Conservation (phyloP, 2,329 filamentous ascomycete genomes). For the Chrysoporthe austroafricana region DNA sequence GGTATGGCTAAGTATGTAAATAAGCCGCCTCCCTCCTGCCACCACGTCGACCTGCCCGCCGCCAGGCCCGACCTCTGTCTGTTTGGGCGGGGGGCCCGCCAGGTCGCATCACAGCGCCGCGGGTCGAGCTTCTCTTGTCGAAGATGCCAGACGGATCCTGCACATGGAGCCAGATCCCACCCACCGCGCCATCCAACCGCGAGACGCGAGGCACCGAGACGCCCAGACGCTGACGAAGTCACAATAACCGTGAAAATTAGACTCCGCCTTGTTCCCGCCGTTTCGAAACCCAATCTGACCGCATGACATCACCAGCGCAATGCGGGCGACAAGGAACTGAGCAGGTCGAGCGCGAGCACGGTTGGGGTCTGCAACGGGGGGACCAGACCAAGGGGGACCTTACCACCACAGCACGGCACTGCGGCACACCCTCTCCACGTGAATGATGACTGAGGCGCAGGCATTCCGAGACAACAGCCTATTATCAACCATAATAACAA, state of each 20-base stretch:
- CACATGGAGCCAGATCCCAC: not conserved
- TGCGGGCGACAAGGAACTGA: not conserved
- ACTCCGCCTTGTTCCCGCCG: conserved; percentile 8
- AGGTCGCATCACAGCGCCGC: too few relatives aligned
- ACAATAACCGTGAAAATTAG: not conserved
- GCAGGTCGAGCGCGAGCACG: not conserved
- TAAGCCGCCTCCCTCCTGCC: not conserved
- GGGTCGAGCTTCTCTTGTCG: not conserved
- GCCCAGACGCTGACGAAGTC: not conserved
- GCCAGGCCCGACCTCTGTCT: not conserved
- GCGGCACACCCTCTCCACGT: conserved; percentile 5
- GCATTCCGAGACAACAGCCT: not conserved
- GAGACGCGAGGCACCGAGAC: not conserved
- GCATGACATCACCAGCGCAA: conserved; percentile 21
- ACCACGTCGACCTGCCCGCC: not conserved
- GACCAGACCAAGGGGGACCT: not conserved
- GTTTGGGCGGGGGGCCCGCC: too few relatives aligned
- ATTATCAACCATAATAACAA: not conserved
- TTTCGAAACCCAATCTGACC: not conserved
- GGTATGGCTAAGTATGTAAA: not conserved
- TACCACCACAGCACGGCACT: not conserved
- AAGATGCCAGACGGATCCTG: not conserved
- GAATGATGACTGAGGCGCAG: not conserved
- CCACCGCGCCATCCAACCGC: not conserved
- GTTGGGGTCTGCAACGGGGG: conserved; percentile 3